phyloP scores from a whole-genome alignment of 345 rosid species.

The Stellera chamaejasme region DNA sequence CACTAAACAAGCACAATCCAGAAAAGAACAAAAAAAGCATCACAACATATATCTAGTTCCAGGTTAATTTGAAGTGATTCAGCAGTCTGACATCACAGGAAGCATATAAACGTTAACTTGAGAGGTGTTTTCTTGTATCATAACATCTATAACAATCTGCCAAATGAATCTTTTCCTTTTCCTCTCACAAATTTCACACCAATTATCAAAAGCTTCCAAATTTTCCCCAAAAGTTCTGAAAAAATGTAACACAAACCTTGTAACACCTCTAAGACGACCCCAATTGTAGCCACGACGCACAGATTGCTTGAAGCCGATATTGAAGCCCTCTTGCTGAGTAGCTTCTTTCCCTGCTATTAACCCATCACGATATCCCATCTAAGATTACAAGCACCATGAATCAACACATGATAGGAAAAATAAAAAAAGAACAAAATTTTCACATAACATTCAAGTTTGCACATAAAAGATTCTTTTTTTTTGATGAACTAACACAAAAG shows the following conservation, averaged over 20 bases:
- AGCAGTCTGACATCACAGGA: not conserved
- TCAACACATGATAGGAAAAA: no score
- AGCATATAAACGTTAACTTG: not conserved
- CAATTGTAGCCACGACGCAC: constrained; percentile 49
- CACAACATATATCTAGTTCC: not conserved
- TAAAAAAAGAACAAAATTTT: no score
- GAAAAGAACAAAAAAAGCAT: not conserved
- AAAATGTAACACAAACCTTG: constrained; percentile 30
- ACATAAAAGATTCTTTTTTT: not conserved
- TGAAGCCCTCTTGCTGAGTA: constrained; percentile 73
- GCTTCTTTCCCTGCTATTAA: constrained; percentile 67
- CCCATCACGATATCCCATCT: constrained; percentile 73
- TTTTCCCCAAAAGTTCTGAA: no score
- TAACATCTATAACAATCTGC: no score
- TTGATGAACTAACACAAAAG: not conserved
- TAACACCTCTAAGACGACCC: constrained; percentile 61
- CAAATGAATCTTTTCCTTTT: constrained; percentile 1
- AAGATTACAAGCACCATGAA: no score
- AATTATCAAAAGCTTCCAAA: no score
- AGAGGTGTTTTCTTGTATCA: no score
- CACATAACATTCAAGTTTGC: not conserved
- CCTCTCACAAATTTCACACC: no score
- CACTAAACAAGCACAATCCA: constrained; percentile 23
- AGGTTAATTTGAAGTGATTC: not conserved
- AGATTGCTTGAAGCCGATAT: constrained; percentile 64